These are phyloP conservation scores for Kwoniella dejecticola DNA, from an alignment of 768 basidiomycete genomes.

Conservation along the genomic window DNA sequence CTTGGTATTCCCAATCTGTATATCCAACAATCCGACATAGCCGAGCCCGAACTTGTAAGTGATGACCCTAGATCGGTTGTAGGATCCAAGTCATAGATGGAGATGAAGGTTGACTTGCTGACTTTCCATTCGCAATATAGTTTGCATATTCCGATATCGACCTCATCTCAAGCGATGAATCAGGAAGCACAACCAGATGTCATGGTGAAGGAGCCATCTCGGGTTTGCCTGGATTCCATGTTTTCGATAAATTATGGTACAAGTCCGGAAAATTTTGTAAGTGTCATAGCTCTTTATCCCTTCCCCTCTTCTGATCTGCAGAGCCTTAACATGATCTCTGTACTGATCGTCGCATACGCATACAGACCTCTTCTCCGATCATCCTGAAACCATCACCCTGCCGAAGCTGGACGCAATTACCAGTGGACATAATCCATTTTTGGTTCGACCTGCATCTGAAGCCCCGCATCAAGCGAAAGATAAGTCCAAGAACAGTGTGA, in stretches of 20 bases:
- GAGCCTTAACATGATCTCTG: neutral
- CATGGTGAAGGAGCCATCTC: conserved; percentile 5
- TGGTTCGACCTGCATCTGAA: conserved; percentile 1
- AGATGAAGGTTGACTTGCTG: too few species aligned
- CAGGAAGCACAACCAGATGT: neutral
- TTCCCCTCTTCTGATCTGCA: neutral
- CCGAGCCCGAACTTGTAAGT: too few species aligned
- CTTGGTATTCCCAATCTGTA: neutral
- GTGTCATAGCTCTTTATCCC: neutral
- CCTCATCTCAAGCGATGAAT: too few species aligned
- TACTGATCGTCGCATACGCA: neutral
- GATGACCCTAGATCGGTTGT: too few species aligned
- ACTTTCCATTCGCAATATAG: too few species aligned
- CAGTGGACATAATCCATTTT: neutral
- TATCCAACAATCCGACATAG: too few species aligned
- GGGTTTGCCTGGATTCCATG: conserved; percentile 11
- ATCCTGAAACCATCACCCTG: conserved; percentile 3
- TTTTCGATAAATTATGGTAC: conserved; percentile 16
- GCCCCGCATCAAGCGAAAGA: neutral
- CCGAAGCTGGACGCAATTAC: neutral
- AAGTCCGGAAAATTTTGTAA: conserved; percentile 4
- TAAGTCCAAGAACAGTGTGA: neutral
- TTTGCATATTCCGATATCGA: too few species aligned
- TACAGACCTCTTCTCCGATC: conserved; percentile 15
- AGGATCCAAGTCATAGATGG: too few species aligned